These are phyloP conservation scores for Ceratocystis cacaofunesta DNA, from an alignment of 2,329 filamentous ascomycete genomes.

Conservation along the genomic window DNA sequence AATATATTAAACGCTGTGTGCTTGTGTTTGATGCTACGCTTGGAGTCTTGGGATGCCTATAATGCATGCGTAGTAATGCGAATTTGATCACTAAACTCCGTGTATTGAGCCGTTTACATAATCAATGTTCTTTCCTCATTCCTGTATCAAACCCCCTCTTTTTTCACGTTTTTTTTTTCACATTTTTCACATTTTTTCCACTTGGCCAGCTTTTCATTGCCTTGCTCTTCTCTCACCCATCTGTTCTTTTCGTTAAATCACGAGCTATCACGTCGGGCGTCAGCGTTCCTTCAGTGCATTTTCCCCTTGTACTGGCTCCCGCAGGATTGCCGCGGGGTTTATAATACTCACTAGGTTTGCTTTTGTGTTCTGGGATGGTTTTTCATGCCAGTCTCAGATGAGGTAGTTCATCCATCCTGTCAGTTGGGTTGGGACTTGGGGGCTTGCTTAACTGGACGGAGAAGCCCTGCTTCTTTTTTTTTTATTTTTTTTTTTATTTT, in stretches of 20 bases:
- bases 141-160: background rate
- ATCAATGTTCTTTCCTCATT: too few species aligned
- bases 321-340: constrained; percentile 1
- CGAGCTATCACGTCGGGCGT: background rate
- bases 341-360: background rate
- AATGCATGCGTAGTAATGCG: too few species aligned
- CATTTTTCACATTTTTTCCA: background rate
- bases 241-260: background rate
- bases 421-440: background rate
- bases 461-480: background rate
- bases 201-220: background rate
- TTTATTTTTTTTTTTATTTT: background rate
- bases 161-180: background rate
- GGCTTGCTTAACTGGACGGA: background rate
- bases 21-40: too few species aligned
- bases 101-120: too few species aligned
- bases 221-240: background rate
- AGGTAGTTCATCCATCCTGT: background rate
- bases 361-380: background rate
- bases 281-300: background rate
- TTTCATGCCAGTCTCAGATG: background rate
- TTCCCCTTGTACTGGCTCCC: background rate
- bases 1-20: too few species aligned
- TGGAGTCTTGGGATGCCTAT: too few species aligned
- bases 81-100: too few species aligned